Evolutionary conservation across 306 rosid genomes (phyloP), one percentile per base, ranked within the genome.

Genomic region (Vachellia collinsii): DNA sequence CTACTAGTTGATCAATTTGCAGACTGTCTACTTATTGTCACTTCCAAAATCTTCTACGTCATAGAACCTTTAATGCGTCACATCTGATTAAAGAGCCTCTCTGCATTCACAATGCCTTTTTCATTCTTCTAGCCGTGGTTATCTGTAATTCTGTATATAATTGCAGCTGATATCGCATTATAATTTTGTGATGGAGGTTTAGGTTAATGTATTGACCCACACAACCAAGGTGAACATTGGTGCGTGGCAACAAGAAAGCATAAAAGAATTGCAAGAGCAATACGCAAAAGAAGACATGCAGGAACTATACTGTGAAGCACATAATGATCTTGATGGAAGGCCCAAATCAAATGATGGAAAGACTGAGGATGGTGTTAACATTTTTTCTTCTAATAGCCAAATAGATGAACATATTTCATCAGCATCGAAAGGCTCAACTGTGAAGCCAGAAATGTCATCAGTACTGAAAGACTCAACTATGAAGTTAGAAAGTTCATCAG

Each of bases 161-260:
- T 34, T 75, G 36, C 75, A 39, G 63, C 81, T 79, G 56, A 83
- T 79, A 53, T 79, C 69, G 5, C 68, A 47, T 47, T 47, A 25
- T 62, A 53, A 43, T 53, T 76, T 80, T 72, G 34, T 64, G 34
- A 65, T 76, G 54, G 79, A 70, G 22, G 56, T 80, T 63, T 80
- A 84, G 84, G 87, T 84, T 79, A 84, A 84, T 72, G 77, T 84
- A 62, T 58, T 80, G 79, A 80, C 84, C 20, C 87, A 84, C 68
- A 80, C 82, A 71, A 80, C 66, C 79, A 76, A 80, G 72, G 96
- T 89, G 78, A 85, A 86, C 53, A 85, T 86, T 59, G 54, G 43
- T 44, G 62, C 87, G 73, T 86, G 89, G 90, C 96, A 86, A 86
- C 85, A 59, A 11, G 38, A 80, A 44, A 34, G 12, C 23, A 88